Evolutionary conservation across 805 yeast species (phyloP), one percentile per base, ranked within the genome.

Genomic region (Zygosaccharomyces rouxii): DNA sequence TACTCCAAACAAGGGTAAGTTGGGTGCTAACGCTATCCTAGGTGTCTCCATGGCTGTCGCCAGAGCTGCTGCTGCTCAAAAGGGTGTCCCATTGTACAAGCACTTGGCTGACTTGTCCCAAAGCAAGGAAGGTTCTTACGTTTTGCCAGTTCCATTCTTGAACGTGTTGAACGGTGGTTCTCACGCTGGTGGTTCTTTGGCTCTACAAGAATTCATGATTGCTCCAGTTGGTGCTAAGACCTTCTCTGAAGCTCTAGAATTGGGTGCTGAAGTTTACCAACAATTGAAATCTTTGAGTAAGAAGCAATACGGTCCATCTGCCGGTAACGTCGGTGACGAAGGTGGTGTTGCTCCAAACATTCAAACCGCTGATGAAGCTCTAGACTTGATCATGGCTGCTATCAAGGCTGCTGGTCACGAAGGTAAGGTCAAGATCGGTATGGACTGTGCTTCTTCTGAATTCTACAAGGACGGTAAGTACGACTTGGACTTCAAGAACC

Each of bases 271-370:
- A 81, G 97, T 90, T 64, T 92, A 92, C 94, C 98, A 92, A 84
- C 79, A 80, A 77, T 83, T 92, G 75, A 94, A 94, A 81, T 75
- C 90, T 59, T 77, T 86, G 67, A 85, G 98, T 74, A 87, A 88
- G 83, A 84, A 88, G 84, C 80, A 77, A 73, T 94, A 92, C 85
- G 99, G 99, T 71, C 85, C 88, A 70, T 84, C 95, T 56, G 99
- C 99, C 68, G 98, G 97, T 78, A 92, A 92, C 79, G 99, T 92
- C 71, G 99, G 99, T 83, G 99, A 92, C 76, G 99, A 92, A 82
- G 99, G 99, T 86, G 99, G 99, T 84, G 97, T 92, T 79, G 99
- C 99, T 67, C 99, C 99, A 75, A 88, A 89, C 75, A 84, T 94
- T 62, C 80, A 85, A 61, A 81, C 97, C 64, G 92, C 99, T 71